Evolutionary conservation across 1,284 basidiomycete genomes (phyloP), one percentile per base, ranked within the genome.

Genomic region (Pseudomicrostroma phylloplanum): DNA sequence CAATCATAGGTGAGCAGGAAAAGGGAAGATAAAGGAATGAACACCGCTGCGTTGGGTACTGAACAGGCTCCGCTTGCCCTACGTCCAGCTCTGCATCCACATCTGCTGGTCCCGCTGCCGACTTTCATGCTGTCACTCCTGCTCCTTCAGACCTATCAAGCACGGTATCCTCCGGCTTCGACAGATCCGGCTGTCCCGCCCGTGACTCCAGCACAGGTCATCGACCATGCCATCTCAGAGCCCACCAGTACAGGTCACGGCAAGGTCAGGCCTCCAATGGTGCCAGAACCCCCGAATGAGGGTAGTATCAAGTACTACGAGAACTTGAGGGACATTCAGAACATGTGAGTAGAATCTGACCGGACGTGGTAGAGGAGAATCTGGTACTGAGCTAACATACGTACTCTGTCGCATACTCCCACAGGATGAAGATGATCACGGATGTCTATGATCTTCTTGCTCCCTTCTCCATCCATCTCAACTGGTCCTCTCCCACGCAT

Each of bases 261-360:
- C 21, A 54, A 55, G 21, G 61, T 55, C 53, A 9, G 65, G 55
- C 68, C 70, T 0, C 71, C 76, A 0, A 63, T 77, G 30, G 59
- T 70, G n/a, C 70, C 77, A 15, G 70, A 73, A 13, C 76, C 74
- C 6, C 74, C 76, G 11, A 65, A 70, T 54, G 77, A 79, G 56
- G 74, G 73, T 11, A 74, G 72, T 15, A 63, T 77, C 57, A 67
- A 73, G 30, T 79, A 76, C 63, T 75, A 71, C 57, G 67, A 77
- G 51, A 77, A 79, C 40, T 64, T 79, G 60, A 64, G 77, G n/a
- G 76, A 79, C 64, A 78, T 79, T 21, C 77, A 79, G 60, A 79
- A 79, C 66, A 78, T 78, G 77, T 67, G 48, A 56, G 30, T 9
- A 36, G 30, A n/a, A n/a, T n/a, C 30, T 36, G 30, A n/a, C 30